These are phyloP conservation scores for Symbiodinium pilosum DNA, from an alignment of 73 alveolate species.

Conservation along the genomic window DNA sequence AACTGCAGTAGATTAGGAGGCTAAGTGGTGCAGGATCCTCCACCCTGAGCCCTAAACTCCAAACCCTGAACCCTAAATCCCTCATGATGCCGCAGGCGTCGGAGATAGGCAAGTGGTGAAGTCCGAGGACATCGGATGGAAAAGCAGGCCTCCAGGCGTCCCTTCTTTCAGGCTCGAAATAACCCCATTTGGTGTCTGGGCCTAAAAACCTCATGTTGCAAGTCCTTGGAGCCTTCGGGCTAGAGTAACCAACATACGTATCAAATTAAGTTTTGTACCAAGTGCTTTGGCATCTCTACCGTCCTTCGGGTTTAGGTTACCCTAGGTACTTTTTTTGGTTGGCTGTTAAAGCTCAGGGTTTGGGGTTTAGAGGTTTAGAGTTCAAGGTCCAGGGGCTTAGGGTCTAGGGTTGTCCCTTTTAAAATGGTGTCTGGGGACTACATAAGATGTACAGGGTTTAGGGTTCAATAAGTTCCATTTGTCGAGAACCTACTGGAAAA, in stretches of 20 bases:
- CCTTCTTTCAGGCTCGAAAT: not conserved
- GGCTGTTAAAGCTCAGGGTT: not conserved
- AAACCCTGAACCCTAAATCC: too few species aligned
- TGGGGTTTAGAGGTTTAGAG: not conserved
- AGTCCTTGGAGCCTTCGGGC: too few species aligned
- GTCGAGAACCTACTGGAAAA: too few species aligned
- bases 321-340: not conserved
- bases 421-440: not conserved
- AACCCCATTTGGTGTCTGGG: too few species aligned
- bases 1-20: too few species aligned
- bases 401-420: not conserved
- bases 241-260: too few species aligned
- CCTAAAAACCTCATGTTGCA: too few species aligned
- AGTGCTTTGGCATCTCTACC: not conserved
- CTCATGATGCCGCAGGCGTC: not conserved
- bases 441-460: too few species aligned
- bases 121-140: slow-evolving; percentile 87
- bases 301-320: not conserved
- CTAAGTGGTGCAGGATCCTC: too few species aligned
- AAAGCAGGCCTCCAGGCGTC: slow-evolving; percentile 27
- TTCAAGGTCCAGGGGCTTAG: not conserved
- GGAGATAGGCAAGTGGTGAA: slow-evolving; percentile 45
- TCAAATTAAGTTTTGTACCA: too few species aligned
- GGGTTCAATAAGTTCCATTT: too few species aligned
- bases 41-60: too few species aligned